Evolutionary conservation across 257 asterid genomes (phyloP), one percentile per base, ranked within the genome.

Genomic region (Prunella vulgaris): DNA sequence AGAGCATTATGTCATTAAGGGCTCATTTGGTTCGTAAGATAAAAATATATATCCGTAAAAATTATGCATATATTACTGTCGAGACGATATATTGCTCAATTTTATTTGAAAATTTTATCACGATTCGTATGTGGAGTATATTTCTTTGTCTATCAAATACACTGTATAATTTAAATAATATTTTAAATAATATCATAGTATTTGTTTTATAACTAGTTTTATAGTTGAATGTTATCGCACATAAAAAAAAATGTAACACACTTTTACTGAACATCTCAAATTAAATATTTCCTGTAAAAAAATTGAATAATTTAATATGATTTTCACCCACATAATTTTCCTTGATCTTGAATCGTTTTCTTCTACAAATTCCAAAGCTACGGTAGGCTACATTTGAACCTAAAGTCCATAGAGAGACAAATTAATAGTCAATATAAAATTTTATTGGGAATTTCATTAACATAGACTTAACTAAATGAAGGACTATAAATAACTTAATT

Each of bases 341-440:
- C 59, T 13, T 33, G 20, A 30, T 12, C 38, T 56, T 28, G 67
- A 67, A 49, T 17, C 18, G 22, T 56, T 25, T 32, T 66, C 37
- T 30, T 57, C 67, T 44, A 10, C 72, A 62, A 67, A 68, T 72
- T 67, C 75, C 81, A 67, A 79, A 62, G 73, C 69, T 64, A 44
- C 53, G 38, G 51, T 25, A 28, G 27, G 48, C 70, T 58, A 22
- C 40, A 64, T 76, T 74, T 70, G 71, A 70, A 76, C 57, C 66
- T 51, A 58, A 28, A 59, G 59, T 58, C 37, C 60, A n/a, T n/a
- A n/a, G n/a, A 58, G 52, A 51, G 84, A 80, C 84, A 80, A 77
- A 77, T 60, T 54, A 53, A 70, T 61, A 49, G 74, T 77, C 76
- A 65, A 66, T 48, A 57, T 82, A 25, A 33, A 46, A 56, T 44